Evolutionary conservation across 2,329 filamentous ascomycete genomes (phyloP), one percentile per base, ranked within the genome.

Genomic region (Cytospora schulzeri): DNA sequence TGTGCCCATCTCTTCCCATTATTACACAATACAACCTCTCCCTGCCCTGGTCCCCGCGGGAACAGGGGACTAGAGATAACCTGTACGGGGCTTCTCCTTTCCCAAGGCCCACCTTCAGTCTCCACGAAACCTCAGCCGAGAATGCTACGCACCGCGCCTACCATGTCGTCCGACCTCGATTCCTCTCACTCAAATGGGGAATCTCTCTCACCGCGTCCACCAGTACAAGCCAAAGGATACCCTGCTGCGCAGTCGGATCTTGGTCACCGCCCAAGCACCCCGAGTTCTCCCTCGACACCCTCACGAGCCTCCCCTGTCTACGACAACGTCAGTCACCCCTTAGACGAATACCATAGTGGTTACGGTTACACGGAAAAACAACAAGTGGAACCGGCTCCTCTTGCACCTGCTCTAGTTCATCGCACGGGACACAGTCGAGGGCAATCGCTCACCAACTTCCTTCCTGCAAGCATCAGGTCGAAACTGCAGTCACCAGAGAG

Each of bases 91-190:
- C 51, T 53, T 67, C 66, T 68, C 68, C 69, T 68, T 70, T 69
- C 62, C 67, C 67, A 65, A 48, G 65, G 63, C 58, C 60, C 65
- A 64, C 63, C 65, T 26, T 15, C 22, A 38, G 62, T 61, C 62
- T 66, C 70, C 73, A 62, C 60, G 71, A 76, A 75, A 74, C 74
- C 72, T 75, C 76, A 77, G 73, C 68, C 66, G 72, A 71, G 74
- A 70, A 77, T 78, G 76, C 75, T 76, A 76, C 74, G 72, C 67
- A 68, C 68, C 67, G 69, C 69, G 69, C 70, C 70, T 65, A 52
- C 53, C 59, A 60, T 64, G 60, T 64, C 68, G 55, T 57, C 70
- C 68, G 69, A 69, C 66, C 67, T 70, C 62, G 70, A 69, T 64
- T 62, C 68, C 62, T 68, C 71, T 63, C 59, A 68, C 55, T 68